These are phyloP conservation scores for Apiospora pterosperma DNA, from an alignment of 2,329 filamentous ascomycete genomes.

Conservation along the genomic window DNA sequence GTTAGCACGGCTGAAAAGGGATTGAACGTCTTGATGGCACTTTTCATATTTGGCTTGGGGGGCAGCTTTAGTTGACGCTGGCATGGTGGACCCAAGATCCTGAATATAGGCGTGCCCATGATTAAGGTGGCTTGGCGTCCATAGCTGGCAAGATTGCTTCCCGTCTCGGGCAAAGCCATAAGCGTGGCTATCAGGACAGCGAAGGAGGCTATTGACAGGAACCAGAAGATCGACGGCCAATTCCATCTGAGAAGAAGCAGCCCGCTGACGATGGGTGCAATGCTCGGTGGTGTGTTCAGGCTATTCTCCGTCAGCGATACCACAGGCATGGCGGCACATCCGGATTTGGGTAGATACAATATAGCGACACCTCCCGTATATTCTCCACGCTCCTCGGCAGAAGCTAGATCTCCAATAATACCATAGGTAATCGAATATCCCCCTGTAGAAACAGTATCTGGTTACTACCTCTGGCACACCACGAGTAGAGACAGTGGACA, in stretches of 20 bases:
- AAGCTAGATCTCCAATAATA: constrained; percentile 11
- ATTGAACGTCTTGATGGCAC: no score
- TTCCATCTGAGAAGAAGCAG: not conserved
- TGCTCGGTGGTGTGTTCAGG: constrained; percentile 3
- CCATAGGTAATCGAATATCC: constrained; percentile 12
- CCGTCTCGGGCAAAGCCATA: constrained; percentile 6
- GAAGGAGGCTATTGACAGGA: not conserved
- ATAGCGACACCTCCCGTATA: constrained; percentile 9
- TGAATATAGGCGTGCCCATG: no score
- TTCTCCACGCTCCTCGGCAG: constrained; percentile 11
- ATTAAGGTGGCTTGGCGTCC: no score
- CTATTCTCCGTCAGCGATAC: not conserved
- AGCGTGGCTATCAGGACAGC: constrained; percentile 2
- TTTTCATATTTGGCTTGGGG: no score
- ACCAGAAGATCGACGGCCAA: constrained; percentile 11
- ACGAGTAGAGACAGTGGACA: no score
- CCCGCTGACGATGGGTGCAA: constrained; percentile 10
- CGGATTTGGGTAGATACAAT: not conserved
- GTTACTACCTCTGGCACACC: not conserved
- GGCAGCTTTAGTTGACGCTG: no score
- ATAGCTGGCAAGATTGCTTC: no score
- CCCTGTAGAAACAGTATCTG: not conserved
- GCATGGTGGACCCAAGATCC: no score
- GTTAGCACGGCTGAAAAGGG: not conserved
- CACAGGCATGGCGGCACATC: not conserved